Base-by-base conservation (phyloP, 306 rosid species). In the Quercus glauca region DNA sequence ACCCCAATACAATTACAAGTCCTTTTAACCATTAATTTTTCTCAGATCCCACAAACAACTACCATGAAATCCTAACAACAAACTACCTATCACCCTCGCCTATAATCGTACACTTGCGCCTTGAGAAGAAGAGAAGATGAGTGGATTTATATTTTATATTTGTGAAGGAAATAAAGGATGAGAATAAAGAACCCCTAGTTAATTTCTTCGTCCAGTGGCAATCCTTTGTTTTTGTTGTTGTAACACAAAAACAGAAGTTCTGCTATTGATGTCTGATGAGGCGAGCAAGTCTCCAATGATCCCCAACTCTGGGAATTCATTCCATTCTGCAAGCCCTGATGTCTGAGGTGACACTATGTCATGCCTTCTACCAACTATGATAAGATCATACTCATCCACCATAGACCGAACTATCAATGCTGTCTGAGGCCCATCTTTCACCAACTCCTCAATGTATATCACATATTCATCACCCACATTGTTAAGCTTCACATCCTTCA, bases 281-380 rank as follows among this genome's bases (percentile, higher is more conserved):
- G 93, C 83, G n/a, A 92, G 93, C 86, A 89, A 74, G 75, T 92
- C 97, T 51, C 90, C 95, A 2, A 90, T 4, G 1, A 35, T 83
- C 53, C 97, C 97, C 17, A 92, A 76, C 80, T 92, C 97, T 0
- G 88, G 87, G 25, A 86, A 89, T 20, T 92, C 97, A 82, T 81
- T 83, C 97, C 97, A 92, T 14, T 84, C 80, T 8, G 76, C 33
- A 1, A 92, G 88, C 37, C 92, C 93, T 1, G 79, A n/a, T 0
- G 91, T 90, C 49, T 87, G 90, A 69, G 78, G 84, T 0, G 76
- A 78, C 2, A 73, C 21, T 0, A 72, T 64, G 5, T 59, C 79
- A 37, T 86, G 61, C 17, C 90, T 25, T 63, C 93, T 90, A 53
- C 97, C 97, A 25, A 90, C 93, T 23, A 92, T 41, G 4, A 92